Base-by-base conservation (phyloP, 2,329 filamentous ascomycete genomes). In the Pseudocercospora pini-densiflorae region DNA sequence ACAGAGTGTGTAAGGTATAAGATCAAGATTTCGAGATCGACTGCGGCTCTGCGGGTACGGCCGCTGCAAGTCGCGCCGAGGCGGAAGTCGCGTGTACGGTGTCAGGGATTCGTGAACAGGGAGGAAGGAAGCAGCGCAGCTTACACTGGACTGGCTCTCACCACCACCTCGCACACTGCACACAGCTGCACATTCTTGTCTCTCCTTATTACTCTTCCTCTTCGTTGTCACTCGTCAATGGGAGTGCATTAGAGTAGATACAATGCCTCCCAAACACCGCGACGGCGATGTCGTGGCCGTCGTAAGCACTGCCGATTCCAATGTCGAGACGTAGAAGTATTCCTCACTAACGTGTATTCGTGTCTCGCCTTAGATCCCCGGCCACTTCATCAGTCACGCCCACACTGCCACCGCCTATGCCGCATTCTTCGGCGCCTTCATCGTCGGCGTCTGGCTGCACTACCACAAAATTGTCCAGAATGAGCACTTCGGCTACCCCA, bases 381-480 rank as follows among this genome's bases (percentile, higher is more conserved):
- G 92, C 72, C 91, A 90, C 85, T 97, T 92, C 92, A 85, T 99
- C 71, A 92, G 93, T 66, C 97, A 92, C 87, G 81, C 88, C 71
- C 95, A 99, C 82, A 99, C 95, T 8, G 80, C 85, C 57, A 83
- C 92, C 72, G 95, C 93, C 66, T 98, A 97, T 79, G 81, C 87
- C 75, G 94, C 94, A 64, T 98, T 98, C 77, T 71, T 97, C 70
- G 93, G 92, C 77, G 94, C 94, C 66, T 84, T 98, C 71, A 79
- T 94, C 63, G 89, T 97, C 68, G 94, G 94, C 77, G 70, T 82
- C 79, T 82, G 85, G 63, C 86, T 99, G 58, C 95, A 99, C 81
- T 98, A 95, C 82, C 88, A 91, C 77, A 99, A 99, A 84, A 99
- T 99, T 73, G 95, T 99, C 63, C 86, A 97, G 81, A 99, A 99